These are phyloP conservation scores for Yarrowia keelungensis DNA, from an alignment of 805 yeast genomes.

Conservation along the genomic window DNA sequence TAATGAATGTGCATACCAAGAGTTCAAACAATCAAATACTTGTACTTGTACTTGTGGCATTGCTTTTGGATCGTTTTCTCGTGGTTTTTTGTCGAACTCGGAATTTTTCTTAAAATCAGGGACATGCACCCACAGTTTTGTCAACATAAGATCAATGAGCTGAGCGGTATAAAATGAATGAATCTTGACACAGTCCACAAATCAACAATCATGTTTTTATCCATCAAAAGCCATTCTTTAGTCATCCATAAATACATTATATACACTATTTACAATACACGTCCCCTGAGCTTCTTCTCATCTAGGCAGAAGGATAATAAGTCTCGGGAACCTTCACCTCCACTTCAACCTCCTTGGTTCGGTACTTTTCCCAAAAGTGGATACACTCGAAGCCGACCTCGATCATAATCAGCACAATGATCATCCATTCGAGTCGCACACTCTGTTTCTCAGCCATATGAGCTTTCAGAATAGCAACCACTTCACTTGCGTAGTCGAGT, in stretches of 20 bases:
- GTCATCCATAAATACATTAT: background rate
- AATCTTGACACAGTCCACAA: no score
- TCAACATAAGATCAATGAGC: no score
- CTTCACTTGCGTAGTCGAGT: conserved; percentile 89
- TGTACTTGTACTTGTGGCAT: background rate
- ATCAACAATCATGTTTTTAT: no score
- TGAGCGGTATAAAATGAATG: no score
- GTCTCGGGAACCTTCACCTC: background rate
- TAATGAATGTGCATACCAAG: no score
- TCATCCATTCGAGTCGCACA: conserved; percentile 84
- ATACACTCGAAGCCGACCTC: conserved; percentile 84
- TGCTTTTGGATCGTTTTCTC: background rate
- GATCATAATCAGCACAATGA: conserved; percentile 78
- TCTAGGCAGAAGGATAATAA: conserved; percentile 5
- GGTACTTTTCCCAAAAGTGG: conserved; percentile 56
- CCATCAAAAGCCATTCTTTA: no score
- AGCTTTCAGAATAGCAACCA: conserved; percentile 76
- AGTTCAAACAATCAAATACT: no score
- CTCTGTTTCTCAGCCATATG: conserved; percentile 79
- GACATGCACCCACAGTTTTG: background rate
- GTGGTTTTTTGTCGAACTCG: no score
- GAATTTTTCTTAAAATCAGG: background rate
- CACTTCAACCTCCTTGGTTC: background rate
- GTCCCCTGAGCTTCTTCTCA: background rate
- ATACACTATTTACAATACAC: conserved; percentile 12